Conservation (phyloP, 306 rosid species). For the Prunus kanzakura region DNA sequence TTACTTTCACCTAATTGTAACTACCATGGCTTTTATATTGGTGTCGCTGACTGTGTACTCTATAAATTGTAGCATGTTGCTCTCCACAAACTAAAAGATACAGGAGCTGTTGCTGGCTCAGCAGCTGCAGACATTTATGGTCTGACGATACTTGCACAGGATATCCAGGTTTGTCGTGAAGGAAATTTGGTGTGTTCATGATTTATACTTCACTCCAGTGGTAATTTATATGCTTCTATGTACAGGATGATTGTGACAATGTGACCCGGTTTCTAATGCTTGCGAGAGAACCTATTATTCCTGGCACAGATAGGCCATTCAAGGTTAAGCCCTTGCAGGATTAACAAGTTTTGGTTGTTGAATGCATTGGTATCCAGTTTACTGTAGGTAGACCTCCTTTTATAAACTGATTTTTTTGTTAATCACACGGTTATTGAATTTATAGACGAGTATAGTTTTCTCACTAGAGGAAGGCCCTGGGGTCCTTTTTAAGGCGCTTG, state of each 20-base stretch:
- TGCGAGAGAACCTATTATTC: slow-evolving; percentile 96
- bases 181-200: slow-evolving; percentile 15
- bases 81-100: slow-evolving; percentile 57
- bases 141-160: slow-evolving; percentile 71
- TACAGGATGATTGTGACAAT: slow-evolving; percentile 87
- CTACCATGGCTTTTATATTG: slow-evolving; percentile 23
- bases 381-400: slow-evolving; percentile 14
- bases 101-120: slow-evolving; percentile 95
- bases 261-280: slow-evolving; percentile 86
- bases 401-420: slow-evolving; percentile 2
- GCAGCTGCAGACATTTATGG: slow-evolving; percentile 79
- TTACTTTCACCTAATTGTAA: background rate
- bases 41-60: slow-evolving; percentile 25
- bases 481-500: slow-evolving; percentile 93
- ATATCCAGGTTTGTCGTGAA: slow-evolving; percentile 70
- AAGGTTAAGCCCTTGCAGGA: slow-evolving; percentile 49
- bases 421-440: slow-evolving; percentile 13
- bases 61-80: slow-evolving; percentile 67
- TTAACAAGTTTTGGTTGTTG: slow-evolving; percentile 1
- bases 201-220: slow-evolving; percentile 2
- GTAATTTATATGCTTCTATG: slow-evolving; percentile 27
- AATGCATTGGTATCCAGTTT: background rate
- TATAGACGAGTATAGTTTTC: slow-evolving; percentile 93
- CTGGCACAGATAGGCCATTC: slow-evolving; percentile 83
- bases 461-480: slow-evolving; percentile 98